Percentiles rank a stretch among this genome's conserved stretches.
phyloP scores from a whole-genome alignment of 2,329 filamentous ascomycete genomes.

The Claviceps sp. region DNA sequence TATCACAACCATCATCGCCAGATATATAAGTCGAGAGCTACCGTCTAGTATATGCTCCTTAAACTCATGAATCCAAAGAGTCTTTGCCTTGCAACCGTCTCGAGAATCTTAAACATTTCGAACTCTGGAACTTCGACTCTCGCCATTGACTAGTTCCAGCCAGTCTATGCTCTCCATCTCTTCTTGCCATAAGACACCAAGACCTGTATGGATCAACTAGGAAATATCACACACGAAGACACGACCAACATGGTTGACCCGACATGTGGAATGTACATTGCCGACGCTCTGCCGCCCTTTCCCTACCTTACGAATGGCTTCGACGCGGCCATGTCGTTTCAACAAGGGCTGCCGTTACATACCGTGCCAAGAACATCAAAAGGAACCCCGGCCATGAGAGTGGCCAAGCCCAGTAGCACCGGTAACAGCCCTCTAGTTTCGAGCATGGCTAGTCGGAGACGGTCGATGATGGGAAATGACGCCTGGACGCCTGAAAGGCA shows the following conservation, averaged over 20 bases:
- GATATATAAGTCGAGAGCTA: neutral
- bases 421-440: constrained; percentile 53
- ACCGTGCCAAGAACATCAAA: constrained; percentile 34
- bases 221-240: neutral
- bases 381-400: constrained; percentile 38
- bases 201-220: neutral
- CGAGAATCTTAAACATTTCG: too few species aligned
- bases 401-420: constrained; percentile 52
- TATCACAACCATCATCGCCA: neutral
- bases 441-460: constrained; percentile 36
- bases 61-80: too few species aligned
- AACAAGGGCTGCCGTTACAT: constrained; percentile 37
- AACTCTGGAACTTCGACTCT: too few species aligned
- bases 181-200: neutral
- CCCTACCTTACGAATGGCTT: constrained; percentile 25
- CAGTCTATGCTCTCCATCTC: neutral
- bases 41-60: too few species aligned
- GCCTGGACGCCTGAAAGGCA: constrained; percentile 29
- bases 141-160: too few species aligned
- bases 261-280: constrained; percentile 13
- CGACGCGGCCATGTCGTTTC: constrained; percentile 37
- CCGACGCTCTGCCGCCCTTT: constrained; percentile 14
- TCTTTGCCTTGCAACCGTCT: too few species aligned
- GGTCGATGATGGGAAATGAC: constrained; percentile 40
- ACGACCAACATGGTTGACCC: constrained; percentile 17